Conservation (phyloP, 2,329 filamentous ascomycete species). For the Trichoderma simmonsii region DNA sequence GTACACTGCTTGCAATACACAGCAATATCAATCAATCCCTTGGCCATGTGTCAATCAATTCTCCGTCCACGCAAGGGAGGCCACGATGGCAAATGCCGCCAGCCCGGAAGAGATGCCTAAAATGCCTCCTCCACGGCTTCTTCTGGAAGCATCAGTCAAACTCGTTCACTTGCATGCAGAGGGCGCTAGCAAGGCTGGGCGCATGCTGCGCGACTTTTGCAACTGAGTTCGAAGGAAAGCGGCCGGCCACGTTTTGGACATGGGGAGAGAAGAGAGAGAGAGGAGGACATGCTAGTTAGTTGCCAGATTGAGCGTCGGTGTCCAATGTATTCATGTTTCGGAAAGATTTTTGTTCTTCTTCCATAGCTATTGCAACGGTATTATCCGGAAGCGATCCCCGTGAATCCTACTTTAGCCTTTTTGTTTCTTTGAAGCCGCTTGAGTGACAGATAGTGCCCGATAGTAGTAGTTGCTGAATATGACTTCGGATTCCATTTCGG, state of each 20-base stretch:
- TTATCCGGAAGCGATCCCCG: neutral
- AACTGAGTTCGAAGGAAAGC: neutral
- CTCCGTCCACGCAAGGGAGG: neutral
- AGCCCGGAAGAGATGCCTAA: neutral
- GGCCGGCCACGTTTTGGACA: neutral
- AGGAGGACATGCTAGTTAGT: neutral
- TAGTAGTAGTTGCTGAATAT: neutral
- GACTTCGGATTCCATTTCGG: neutral
- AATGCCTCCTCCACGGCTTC: neutral
- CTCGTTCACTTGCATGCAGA: neutral
- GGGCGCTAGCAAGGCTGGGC: neutral
- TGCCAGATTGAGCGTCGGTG: neutral
- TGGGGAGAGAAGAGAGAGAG: neutral
- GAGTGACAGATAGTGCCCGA: neutral
- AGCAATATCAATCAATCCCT: neutral
- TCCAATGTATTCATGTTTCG: neutral
- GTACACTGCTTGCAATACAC: neutral
- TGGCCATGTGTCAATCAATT: neutral
- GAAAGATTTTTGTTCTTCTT: neutral
- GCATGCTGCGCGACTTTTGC: neutral
- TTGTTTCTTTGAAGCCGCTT: neutral
- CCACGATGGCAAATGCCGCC: neutral
- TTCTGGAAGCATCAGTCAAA: neutral
- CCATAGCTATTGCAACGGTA: neutral
- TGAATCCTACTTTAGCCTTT: neutral